Conservation (phyloP, 1,139 yeast genomes). For the Suhomyces taliae region DNA sequence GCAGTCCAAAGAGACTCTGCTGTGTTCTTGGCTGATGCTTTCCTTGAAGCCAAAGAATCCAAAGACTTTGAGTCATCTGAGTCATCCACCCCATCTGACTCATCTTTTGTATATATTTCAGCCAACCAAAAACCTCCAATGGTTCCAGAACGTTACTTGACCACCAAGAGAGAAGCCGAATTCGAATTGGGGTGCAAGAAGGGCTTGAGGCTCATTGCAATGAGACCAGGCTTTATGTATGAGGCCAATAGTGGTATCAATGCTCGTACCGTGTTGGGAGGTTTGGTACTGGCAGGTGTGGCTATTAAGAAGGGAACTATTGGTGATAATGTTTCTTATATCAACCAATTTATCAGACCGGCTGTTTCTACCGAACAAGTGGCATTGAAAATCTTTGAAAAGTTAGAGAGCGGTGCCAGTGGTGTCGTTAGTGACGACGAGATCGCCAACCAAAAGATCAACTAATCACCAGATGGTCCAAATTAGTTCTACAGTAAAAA, state of each 20-base stretch:
- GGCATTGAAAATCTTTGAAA: slow-evolving; percentile 57
- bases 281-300: slow-evolving; percentile 35
- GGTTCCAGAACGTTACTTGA: slow-evolving; percentile 67
- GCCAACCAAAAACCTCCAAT: slow-evolving; percentile 74
- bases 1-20: slow-evolving; percentile 74
- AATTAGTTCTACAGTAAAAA: too few species aligned
- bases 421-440: slow-evolving; percentile 65
- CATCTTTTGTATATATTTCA: slow-evolving; percentile 72
- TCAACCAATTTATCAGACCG: slow-evolving; percentile 60
- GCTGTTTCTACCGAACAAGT: slow-evolving; percentile 69
- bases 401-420: slow-evolving; percentile 49
- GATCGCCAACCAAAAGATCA: slow-evolving; percentile 20
- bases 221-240: slow-evolving; percentile 85
- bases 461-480: background rate
- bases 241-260: slow-evolving; percentile 46
- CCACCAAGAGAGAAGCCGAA: slow-evolving; percentile 79
- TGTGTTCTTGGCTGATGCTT: slow-evolving; percentile 58
- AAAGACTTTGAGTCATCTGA: background rate
- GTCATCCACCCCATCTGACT: slow-evolving; percentile 14
- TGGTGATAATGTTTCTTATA: slow-evolving; percentile 27
- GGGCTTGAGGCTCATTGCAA: slow-evolving; percentile 55
- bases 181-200: slow-evolving; percentile 45
- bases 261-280: slow-evolving; percentile 31
- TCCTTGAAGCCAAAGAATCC: slow-evolving; percentile 28
- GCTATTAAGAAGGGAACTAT: slow-evolving; percentile 40